Base-by-base conservation (phyloP, 2,329 filamentous ascomycete species). In the Nothophaeocryptopus gaeumannii region DNA sequence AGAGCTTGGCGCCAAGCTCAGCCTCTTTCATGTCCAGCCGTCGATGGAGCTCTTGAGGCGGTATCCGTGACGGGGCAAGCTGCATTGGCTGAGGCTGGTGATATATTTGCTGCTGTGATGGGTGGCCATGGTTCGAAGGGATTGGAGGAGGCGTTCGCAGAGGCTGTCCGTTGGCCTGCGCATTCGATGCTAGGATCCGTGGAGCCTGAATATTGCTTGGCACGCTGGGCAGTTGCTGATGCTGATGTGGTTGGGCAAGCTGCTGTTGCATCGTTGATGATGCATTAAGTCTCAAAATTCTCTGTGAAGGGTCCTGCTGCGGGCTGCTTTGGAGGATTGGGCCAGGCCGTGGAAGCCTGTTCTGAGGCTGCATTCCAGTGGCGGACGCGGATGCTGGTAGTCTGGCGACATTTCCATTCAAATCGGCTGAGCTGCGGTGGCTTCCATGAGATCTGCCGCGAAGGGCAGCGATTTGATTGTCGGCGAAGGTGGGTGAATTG, bases 401-500 rank as follows among this genome's bases (percentile, higher is more conserved):
- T 26, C 20, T 26, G 20, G 20, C 20, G 20, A 26, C 20, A 26
- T 26, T 26, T 26, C 20, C 20, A 26, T 26, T 26, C 20, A 26
- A 7, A 26, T 26, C 20, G 20, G 20, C 20, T 7, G 20, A 26
- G 20, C 20, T 26, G 20, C 20, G 20, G 20, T 26, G 20, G 20
- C 20, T 26, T 26, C 20, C 20, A 7, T 26, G 35, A 38, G 41
- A n/a, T 34, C 50, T 42, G 16, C 33, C 33, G 14, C 49, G 37
- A 32, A 38, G 14, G 5, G 45, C 45, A 26, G 26, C 33, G 16
- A 45, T 36, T 20, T 47, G 41, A 29, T 31, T 51, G 10, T 59
- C 48, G 9, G 37, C 39, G 10, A 58, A 36, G 4, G 51, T 51
- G 15, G 58, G 60, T 2, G 60, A 61, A n/a, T 58, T 50, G 7